Base-by-base conservation (phyloP, 305 asterid species). In the Stenogyne calaminthoides region DNA sequence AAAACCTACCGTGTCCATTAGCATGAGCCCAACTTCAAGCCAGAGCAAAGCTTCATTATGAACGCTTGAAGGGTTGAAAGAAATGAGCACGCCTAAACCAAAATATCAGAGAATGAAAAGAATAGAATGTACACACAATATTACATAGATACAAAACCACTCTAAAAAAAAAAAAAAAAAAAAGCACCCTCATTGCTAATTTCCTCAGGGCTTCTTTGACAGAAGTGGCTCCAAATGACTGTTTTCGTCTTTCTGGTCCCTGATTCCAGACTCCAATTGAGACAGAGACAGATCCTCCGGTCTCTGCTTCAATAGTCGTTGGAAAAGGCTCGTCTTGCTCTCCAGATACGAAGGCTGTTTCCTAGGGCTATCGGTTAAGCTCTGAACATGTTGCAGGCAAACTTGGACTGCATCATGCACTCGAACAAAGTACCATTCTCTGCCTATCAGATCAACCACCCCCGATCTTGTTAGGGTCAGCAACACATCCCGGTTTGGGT, bases 321-420 rank as follows among this genome's bases (percentile, higher is more conserved):
- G 84, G 77, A 84, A 86, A 74, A 80, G 55, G 80, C 88, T 81
- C 2, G 88, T 46, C 61, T 69, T 83, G 52, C 77, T 83, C 40
- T 89, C 89, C 75, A 66, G 74, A 46, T 73, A 63, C 12, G 85
- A 59, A 40, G 86, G 80, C 16, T 64, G 84, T 15, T 77, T 73
- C 78, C 70, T 74, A 12, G 91, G 80, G 32, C 85, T 74, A 29
- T 74, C 86, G 3, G 59, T 85, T 73, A 84, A 75, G 76, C 84
- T 79, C 80, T 84, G 95, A 20, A 90, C 97, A 40, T 80, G 88
- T 63, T 85, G 97, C 67, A 88, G 84, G 77, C 99, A 94, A 70
- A 91, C 85, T 87, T 91, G 99, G 72, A 94, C 97, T 10, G 99
- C 98, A 44, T 94, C 99, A 2, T 91, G 99, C 16, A 91, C 93